phyloP scores from a whole-genome alignment of 129 eudicot genomes.

The Tagetes erecta region DNA sequence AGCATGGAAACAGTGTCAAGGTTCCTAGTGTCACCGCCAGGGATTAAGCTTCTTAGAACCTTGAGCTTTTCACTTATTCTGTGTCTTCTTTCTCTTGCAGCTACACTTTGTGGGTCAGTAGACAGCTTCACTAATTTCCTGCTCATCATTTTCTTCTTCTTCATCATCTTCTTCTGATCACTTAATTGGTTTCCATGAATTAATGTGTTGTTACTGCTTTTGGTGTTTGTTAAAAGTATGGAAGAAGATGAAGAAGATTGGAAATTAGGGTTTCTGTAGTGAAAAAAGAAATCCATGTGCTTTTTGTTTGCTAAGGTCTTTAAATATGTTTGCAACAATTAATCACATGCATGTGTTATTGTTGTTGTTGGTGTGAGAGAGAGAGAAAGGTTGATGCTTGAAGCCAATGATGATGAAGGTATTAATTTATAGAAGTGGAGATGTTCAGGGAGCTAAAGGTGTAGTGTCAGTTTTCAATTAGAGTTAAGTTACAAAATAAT shows the following conservation, averaged over 20 bases:
- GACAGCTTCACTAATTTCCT: constrained; percentile 54
- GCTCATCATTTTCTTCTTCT: constrained; percentile 4
- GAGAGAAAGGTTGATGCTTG: neutral
- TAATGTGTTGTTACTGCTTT: neutral
- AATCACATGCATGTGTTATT: neutral
- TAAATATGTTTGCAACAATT: constrained; percentile 1
- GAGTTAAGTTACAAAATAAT: no score
- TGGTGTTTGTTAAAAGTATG: constrained; percentile 14
- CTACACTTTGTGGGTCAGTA: constrained; percentile 91
- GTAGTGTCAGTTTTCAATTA: no score
- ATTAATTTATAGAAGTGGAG: neutral
- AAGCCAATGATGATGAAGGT: neutral
- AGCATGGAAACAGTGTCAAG: constrained; percentile 89
- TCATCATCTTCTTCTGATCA: constrained; percentile 35
- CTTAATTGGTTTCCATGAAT: no score
- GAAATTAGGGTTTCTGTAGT: constrained; percentile 27
- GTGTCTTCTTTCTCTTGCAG: constrained; percentile 85
- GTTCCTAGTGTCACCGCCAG: constrained; percentile 63
- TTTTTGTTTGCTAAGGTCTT: neutral
- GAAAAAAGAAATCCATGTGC: constrained; percentile 35
- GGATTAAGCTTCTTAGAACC: constrained; percentile 71
- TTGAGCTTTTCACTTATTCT: constrained; percentile 75
- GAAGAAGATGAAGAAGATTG: constrained; percentile 37
- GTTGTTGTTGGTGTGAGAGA: neutral
- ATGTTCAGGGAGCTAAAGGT: no score